Percentiles rank a stretch among this genome's conserved stretches.
These are phyloP conservation scores for Echinochloa phyllopogon DNA, from an alignment of 176 grass and related monocot genomes.

Conservation along the genomic window DNA sequence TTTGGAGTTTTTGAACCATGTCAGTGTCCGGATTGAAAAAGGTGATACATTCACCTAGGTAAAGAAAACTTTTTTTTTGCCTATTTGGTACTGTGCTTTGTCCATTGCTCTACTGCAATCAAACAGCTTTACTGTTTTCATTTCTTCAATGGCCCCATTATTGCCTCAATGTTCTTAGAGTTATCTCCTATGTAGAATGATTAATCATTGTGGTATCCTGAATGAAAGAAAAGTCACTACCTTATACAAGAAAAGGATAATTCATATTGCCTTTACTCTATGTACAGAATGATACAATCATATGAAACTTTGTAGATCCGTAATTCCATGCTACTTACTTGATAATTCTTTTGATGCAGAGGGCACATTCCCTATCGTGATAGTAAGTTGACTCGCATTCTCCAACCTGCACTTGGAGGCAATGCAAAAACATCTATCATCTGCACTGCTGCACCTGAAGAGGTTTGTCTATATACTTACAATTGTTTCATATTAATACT, in stretches of 20 bases:
- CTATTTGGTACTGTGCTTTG: not conserved
- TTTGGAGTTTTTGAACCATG: not conserved
- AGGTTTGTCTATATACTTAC: conserved; percentile 51
- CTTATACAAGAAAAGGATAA: not conserved
- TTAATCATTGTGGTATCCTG: not conserved
- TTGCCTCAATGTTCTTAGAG: not conserved
- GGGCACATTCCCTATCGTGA: conserved; percentile 98
- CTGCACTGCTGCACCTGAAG: conserved; percentile 92
- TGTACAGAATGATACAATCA: not conserved
- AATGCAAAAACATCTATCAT: conserved; percentile 98
- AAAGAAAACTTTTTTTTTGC: not conserved
- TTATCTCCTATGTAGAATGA: not conserved
- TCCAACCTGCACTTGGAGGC: conserved; percentile 94
- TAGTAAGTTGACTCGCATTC: conserved; percentile 95
- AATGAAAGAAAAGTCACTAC: conserved; percentile 13
- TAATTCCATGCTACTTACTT: not conserved
- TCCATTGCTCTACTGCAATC: conserved; percentile 6
- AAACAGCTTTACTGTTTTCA: not conserved
- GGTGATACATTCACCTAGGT: not conserved
- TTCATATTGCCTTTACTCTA: not conserved
- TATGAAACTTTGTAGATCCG: not conserved
- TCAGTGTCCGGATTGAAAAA: not conserved
- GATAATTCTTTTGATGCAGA: conserved; percentile 59
- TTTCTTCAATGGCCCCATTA: conserved; percentile 2
- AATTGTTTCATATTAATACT: conserved; percentile 12